Evolutionary conservation across 2,329 filamentous ascomycete species (phyloP), one percentile per base, ranked within the genome.

Genomic region (Ascomycota sp.): DNA sequence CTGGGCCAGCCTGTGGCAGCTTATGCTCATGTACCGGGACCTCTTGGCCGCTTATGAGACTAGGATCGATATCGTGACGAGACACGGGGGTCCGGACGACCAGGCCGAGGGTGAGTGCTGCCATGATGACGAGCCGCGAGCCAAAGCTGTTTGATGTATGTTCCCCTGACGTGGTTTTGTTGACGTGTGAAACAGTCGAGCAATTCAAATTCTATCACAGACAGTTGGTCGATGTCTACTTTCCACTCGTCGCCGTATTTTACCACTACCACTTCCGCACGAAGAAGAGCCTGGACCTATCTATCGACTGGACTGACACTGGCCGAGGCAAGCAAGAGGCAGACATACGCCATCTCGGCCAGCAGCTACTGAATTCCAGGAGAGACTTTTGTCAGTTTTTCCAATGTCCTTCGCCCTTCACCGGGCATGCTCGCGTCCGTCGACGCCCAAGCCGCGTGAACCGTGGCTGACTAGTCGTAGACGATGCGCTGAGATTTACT

Each of bases 1-100:
- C 15, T 64, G 60, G 58, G 55, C 51, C 11, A 55, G 53, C 39
- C 42, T 62, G 41, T 63, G 61, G 59, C 56, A 62, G 35, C 42
- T 63, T 32, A 56, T 64, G 26, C 46, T 63, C 25, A 53, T 61
- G 38, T 63, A 64, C 35, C 52, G 53, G 15, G 56, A 62, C 31
- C 42, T 62, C 28, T 43, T 51, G 32, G 34, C 38, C 12, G 41
- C 43, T 7, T 48, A 46, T 34, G 45, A 48, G 31, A 33, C 32
- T 17, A 43, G 44, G 33, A 40, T 52, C 32, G 35, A 35, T 27
- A 39, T 38, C 29, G 36, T 44, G 26, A 36, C 38, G 15, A 31
- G 31, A 12, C 35, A 40, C 8, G 37, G 30, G 13, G 40, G 39
- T 17, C 43, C 44, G 20, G 35, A 40, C 15, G 36, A 39, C 20